Evolutionary conservation across 495 filamentous ascomycete species (phyloP).

Genomic region (Neurospora sp.): DNA sequence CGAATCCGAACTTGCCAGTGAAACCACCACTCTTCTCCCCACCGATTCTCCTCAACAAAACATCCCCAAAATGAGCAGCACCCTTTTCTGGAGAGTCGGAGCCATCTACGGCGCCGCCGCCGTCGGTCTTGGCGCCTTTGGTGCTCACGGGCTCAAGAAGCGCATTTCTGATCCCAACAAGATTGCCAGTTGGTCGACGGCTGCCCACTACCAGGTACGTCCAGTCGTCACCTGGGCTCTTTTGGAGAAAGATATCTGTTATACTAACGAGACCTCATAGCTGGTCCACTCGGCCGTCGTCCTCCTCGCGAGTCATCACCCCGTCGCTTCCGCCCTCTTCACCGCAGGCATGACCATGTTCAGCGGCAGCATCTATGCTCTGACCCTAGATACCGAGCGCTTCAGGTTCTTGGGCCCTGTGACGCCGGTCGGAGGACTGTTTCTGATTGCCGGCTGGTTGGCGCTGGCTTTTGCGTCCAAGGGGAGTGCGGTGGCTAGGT

Average conservation of each 20-base stretch:
- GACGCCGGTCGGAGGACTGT: conserved; percentile 51
- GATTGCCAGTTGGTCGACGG: conserved; percentile 45
- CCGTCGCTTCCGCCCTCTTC: conserved; percentile 28
- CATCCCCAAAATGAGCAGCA: conserved; percentile 12
- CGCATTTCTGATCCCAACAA: conserved; percentile 42
- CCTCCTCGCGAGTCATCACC: conserved; percentile 35
- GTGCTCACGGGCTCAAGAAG: conserved; percentile 53
- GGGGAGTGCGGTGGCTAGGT: not conserved
- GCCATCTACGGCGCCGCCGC: conserved; percentile 49
- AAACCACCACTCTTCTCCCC: not conserved
- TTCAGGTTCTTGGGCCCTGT: conserved; percentile 47
- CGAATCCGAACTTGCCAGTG: not conserved
- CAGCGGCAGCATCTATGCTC: conserved; percentile 49
- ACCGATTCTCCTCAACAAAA: not conserved
- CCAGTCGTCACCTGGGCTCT: not conserved
- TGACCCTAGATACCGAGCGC: conserved; percentile 45
- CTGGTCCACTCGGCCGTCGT: conserved; percentile 48
- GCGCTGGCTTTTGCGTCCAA: conserved; percentile 15
- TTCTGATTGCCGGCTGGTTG: conserved; percentile 47
- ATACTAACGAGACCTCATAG: conserved; percentile 19
- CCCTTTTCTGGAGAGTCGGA: conserved; percentile 45
- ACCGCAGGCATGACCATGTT: conserved; percentile 47
- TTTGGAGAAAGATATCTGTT: not conserved
- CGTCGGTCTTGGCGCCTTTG: conserved; percentile 53
- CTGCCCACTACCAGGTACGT: conserved; percentile 51